Evolutionary conservation across 495 filamentous ascomycete genomes (phyloP).

Genomic region (Polyplosphaeria fusca): DNA sequence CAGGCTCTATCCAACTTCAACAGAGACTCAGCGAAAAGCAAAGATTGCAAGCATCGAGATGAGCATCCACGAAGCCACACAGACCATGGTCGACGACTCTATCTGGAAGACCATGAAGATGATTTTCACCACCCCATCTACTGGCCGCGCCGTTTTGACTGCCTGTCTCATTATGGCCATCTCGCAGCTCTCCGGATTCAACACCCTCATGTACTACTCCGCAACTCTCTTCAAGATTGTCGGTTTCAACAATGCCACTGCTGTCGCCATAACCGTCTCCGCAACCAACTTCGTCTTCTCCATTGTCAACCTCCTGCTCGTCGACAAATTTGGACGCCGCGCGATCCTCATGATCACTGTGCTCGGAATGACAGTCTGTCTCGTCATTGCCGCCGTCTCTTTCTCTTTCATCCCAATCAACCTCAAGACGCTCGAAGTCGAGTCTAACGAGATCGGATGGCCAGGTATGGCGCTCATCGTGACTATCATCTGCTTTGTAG

Average conservation of each 20-base stretch:
- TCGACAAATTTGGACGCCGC: slow-evolving; percentile 51
- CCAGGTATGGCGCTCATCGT: slow-evolving; percentile 47
- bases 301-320: slow-evolving; percentile 49
- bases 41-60: slow-evolving; percentile 43
- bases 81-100: slow-evolving; percentile 39
- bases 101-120: slow-evolving; percentile 46
- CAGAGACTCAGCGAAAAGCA: slow-evolving; percentile 41
- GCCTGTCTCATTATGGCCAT: slow-evolving; percentile 53
- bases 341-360: slow-evolving; percentile 48
- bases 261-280: slow-evolving; percentile 50
- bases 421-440: slow-evolving; percentile 34
- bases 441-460: slow-evolving; percentile 36
- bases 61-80: slow-evolving; percentile 43
- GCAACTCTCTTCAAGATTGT: slow-evolving; percentile 52
- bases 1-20: slow-evolving; percentile 44
- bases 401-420: slow-evolving; percentile 53
- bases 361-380: slow-evolving; percentile 45
- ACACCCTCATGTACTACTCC: slow-evolving; percentile 52
- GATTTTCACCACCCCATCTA: slow-evolving; percentile 46
- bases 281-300: slow-evolving; percentile 56
- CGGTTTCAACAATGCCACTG: slow-evolving; percentile 50
- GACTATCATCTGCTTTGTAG: slow-evolving; percentile 50
- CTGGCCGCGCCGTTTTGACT: slow-evolving; percentile 49
- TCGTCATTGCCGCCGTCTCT: slow-evolving; percentile 46
- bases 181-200: slow-evolving; percentile 50